These are phyloP conservation scores for Globisporangium cederbergense DNA, from an alignment of 352 stramenopile genomes.

Conservation along the genomic window DNA sequence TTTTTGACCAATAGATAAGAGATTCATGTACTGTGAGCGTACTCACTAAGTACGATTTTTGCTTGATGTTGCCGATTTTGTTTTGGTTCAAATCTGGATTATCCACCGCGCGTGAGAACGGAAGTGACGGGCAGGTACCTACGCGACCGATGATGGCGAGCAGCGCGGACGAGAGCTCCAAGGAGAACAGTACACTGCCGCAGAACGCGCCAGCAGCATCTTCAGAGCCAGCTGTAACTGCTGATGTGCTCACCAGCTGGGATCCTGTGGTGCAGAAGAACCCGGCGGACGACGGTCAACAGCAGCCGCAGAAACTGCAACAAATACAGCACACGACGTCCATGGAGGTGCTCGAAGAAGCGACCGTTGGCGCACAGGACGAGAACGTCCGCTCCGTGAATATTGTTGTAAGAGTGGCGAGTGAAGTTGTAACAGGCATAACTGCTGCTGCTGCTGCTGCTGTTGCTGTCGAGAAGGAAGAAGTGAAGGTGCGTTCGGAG, in stretches of 20 bases:
- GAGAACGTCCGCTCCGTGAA: not conserved
- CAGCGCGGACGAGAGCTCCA: constrained; percentile 2
- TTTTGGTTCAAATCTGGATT: constrained; percentile 10
- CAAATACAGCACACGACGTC: not conserved
- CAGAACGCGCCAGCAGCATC: not conserved
- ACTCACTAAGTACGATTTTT: constrained; percentile 8
- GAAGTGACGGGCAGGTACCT: not conserved
- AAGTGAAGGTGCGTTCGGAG: not conserved
- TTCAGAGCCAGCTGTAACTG: not conserved
- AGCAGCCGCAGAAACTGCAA: not conserved
- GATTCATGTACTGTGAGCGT: not conserved
- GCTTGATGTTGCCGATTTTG: not conserved
- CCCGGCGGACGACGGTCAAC: not conserved
- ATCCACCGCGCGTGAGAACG: not conserved
- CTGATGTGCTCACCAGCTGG: not conserved
- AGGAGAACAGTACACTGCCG: constrained; percentile 10
- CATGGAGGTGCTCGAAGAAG: constrained; percentile 3
- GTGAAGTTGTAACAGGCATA: not conserved
- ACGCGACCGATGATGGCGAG: constrained; percentile 1
- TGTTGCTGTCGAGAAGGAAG: not conserved
- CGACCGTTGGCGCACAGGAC: constrained; percentile 6
- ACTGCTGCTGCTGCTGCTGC: not conserved
- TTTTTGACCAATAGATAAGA: constrained; percentile 1
- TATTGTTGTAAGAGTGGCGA: no score
- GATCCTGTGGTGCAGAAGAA: not conserved